Evolutionary conservation across 2,329 filamentous ascomycete genomes (phyloP), one percentile per base, ranked within the genome.

Genomic region (Diaporthe amygdali): DNA sequence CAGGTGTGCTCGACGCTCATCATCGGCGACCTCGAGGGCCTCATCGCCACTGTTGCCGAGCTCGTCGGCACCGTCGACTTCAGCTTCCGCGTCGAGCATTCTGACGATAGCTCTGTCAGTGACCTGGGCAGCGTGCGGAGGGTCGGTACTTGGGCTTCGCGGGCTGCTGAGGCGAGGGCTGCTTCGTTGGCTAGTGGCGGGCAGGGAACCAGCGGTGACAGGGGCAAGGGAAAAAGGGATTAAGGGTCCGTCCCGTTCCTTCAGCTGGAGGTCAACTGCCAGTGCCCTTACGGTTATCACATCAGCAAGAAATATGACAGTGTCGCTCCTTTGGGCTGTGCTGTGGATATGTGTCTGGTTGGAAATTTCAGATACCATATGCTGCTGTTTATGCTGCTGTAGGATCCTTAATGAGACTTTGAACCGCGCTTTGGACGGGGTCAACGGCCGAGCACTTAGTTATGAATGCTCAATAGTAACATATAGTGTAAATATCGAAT

Each of bases 21-120:
- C 44, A 88, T 89, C 71, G 91, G 92, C 75, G 92, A 95, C 80
- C 80, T 95, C 47, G 87, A 89, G 73, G 87, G 86, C 73, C 78
- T 95, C 70, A 83, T 94, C 73, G 83, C 82, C 79, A 85, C 85
- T 34, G 89, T 95, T 1, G 91, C 87, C 76, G 86, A 87, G 47
- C 81, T 95, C 37, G 92, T 95, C 0, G 93, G 93, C 1, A 92
- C 94, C 73, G 85, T 94, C 27, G 93, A 95, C 78, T 95, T 95
- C 76, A 90, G 89, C 44, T 93, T 92, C 76, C 87, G 90, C 72
- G 81, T 91, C 22, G 84, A 77, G 34, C 70, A 72, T 39, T 47
- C 41, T 22, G 70, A 72, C 34, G 71, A 70, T 14, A 41, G 69
- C 69, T 55, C 49, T 9, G 20, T 46, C 3, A 71, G 71, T 14